Conservation (phyloP, 2,329 filamentous ascomycete genomes). For the Fusarium chaquense region DNA sequence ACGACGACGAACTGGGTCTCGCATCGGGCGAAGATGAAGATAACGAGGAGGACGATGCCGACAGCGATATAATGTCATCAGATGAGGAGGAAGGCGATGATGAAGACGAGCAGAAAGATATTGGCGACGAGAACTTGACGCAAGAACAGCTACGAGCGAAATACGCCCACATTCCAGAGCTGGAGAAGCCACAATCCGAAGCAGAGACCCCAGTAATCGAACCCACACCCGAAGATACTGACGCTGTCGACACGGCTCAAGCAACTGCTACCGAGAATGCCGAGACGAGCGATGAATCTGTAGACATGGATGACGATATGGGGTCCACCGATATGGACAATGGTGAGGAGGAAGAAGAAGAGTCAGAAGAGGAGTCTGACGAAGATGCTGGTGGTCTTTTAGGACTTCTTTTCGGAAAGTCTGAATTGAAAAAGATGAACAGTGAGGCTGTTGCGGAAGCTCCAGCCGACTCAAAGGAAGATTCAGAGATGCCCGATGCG, state of each 20-base stretch:
- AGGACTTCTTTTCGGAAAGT: constrained; percentile 70
- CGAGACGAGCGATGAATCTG: constrained; percentile 72
- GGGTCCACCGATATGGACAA: constrained; percentile 66
- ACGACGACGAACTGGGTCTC: constrained; percentile 51
- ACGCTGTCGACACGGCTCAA: constrained; percentile 38
- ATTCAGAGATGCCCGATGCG: constrained; percentile 42
- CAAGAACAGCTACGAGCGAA: constrained; percentile 77
- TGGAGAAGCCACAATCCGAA: constrained; percentile 51
- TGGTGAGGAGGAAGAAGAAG: constrained; percentile 61
- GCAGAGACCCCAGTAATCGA: constrained; percentile 39
- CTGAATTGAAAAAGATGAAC: constrained; percentile 66
- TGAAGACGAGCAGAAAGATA: constrained; percentile 64
- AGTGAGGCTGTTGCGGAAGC: constrained; percentile 51
- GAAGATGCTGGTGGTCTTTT: constrained; percentile 63
- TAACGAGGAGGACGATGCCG: constrained; percentile 57
- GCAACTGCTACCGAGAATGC: constrained; percentile 44
- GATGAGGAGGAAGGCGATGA: constrained; percentile 72
- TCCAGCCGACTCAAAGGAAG: constrained; percentile 38
- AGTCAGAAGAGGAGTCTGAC: constrained; percentile 58
- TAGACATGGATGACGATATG: constrained; percentile 76
- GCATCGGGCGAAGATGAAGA: constrained; percentile 55
- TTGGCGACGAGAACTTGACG: constrained; percentile 73
- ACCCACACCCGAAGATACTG: constrained; percentile 43
- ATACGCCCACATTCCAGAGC: constrained; percentile 72
- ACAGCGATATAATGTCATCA: constrained; percentile 69